phyloP scores from a whole-genome alignment of 2,329 filamentous ascomycete species.

The Nothophoma quercina region DNA sequence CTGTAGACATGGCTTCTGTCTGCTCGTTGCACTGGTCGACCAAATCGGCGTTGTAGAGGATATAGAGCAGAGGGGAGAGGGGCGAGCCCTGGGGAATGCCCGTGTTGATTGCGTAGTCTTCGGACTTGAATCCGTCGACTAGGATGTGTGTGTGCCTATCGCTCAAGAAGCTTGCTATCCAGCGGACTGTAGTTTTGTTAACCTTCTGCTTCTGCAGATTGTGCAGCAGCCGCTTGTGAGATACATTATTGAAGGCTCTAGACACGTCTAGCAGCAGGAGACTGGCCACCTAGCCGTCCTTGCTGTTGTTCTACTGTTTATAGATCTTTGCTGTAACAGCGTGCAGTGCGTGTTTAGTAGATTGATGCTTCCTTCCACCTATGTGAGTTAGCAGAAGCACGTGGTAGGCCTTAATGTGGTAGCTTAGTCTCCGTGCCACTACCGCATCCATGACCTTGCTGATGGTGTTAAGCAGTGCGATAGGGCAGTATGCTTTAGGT shows the following conservation, averaged over 20 bases:
- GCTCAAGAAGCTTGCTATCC: neutral
- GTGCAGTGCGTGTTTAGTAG: neutral
- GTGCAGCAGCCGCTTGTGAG: neutral
- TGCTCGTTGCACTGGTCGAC: neutral
- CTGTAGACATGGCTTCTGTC: neutral
- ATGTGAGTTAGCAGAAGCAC: too few species aligned
- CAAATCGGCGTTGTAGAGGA: neutral
- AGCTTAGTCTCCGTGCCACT: neutral
- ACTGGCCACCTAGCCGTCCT: neutral
- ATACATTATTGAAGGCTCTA: neutral
- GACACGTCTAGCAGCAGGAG: neutral
- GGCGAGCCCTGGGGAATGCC: neutral
- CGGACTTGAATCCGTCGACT: neutral
- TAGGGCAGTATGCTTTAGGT: conserved; percentile 10
- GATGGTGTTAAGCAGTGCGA: conserved; percentile 20
- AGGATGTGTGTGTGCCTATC: neutral
- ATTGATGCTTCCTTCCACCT: neutral
- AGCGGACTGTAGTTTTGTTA: neutral
- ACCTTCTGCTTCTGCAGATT: neutral
- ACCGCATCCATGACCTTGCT: conserved; percentile 1
- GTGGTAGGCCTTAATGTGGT: neutral
- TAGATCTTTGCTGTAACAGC: neutral
- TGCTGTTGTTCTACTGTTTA: neutral
- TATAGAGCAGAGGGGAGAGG: neutral
- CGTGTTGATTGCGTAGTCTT: neutral